Conservation (phyloP, 225 moss, liverwort and hornwort genomes). For the Neckera pumila region DNA sequence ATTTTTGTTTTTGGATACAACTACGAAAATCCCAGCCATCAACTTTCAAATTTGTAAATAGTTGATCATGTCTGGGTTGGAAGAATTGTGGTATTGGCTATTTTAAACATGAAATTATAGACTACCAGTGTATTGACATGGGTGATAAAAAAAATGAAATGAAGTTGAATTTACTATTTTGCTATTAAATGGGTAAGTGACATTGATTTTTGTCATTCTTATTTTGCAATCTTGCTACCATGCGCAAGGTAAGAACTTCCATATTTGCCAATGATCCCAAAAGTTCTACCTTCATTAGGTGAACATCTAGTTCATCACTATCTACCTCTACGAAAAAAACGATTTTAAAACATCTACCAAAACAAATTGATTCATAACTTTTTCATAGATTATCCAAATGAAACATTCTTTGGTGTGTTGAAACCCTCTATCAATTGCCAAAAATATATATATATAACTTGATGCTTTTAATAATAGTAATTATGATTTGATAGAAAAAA, state of each 20-base stretch:
- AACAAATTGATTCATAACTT: neutral
- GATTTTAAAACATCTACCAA: too few species aligned
- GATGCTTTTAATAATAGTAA: too few species aligned
- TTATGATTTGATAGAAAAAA: too few species aligned
- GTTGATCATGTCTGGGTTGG: neutral
- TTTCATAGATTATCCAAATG: too few species aligned
- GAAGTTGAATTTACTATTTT: neutral
- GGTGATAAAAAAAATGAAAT: neutral
- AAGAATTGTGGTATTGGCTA: neutral
- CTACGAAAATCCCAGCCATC: neutral
- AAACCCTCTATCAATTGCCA: too few species aligned
- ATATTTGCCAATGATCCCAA: accelerated
- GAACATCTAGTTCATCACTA: too few species aligned
- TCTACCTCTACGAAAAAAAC: too few species aligned
- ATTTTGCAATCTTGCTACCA: neutral
- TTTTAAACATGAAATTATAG: neutral
- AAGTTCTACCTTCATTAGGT: too few species aligned
- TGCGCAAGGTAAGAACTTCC: neutral
- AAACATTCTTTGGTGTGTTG: too few species aligned
- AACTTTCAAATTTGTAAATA: neutral
- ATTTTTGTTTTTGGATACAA: neutral
- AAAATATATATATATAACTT: too few species aligned
- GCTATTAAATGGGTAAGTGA: neutral
- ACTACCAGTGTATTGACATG: neutral
- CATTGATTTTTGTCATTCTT: neutral